Conservation (phyloP, 73 alveolate genomes). For the Uronychia setigera region DNA sequence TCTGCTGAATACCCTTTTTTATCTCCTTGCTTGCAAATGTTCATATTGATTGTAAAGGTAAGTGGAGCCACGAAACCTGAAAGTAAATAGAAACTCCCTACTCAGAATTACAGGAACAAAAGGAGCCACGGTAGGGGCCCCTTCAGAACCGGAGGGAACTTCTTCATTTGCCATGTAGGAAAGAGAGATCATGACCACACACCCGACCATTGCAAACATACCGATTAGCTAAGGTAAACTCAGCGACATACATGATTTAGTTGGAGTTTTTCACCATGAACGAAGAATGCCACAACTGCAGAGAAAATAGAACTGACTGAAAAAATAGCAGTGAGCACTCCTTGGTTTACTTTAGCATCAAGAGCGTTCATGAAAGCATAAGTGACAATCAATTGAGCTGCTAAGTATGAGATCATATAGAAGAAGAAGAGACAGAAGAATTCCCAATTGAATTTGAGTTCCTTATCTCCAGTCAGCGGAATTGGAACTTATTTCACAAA, state of each 20-base stretch:
- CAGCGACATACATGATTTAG: conserved; percentile 11
- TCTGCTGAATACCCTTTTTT: conserved; percentile 49
- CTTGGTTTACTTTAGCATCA: conserved; percentile 44
- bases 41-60: conserved; percentile 27
- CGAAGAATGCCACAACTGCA: conserved; percentile 50
- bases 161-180: conserved; percentile 11
- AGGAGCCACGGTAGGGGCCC: neutral
- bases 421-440: neutral
- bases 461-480: neutral
- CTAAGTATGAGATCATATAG: neutral
- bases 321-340: conserved; percentile 51
- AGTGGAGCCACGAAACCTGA: conserved; percentile 35
- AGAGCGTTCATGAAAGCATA: conserved; percentile 23
- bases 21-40: conserved; percentile 32
- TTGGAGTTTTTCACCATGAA: conserved; percentile 40
- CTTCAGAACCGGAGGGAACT: neutral
- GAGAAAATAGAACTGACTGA: conserved; percentile 54
- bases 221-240: conserved; percentile 12
- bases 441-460: neutral
- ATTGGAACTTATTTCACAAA: neutral
- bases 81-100: neutral
- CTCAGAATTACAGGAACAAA: neutral
- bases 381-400: conserved; percentile 14
- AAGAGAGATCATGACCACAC: conserved; percentile 41
- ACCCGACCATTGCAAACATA: conserved; percentile 43